Evolutionary conservation across 257 asterid species (phyloP).

Genomic region (Nicotiana tabacum): DNA sequence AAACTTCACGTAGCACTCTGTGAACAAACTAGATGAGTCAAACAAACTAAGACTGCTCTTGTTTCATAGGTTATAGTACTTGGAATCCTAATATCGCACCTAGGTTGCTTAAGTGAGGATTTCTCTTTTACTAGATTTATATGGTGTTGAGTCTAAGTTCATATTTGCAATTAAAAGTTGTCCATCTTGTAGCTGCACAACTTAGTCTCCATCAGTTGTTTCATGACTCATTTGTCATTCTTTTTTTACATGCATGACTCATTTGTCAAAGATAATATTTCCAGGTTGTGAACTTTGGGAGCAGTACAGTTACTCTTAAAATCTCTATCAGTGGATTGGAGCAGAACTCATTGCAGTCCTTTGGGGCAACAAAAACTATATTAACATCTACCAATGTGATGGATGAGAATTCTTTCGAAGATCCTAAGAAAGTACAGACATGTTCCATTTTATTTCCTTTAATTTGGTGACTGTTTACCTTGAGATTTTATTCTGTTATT

Average conservation of each 20-base stretch:
- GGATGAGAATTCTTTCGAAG: conserved; percentile 72
- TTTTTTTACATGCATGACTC: neutral
- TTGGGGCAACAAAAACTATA: conserved; percentile 45
- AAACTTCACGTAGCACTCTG: neutral
- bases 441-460: neutral
- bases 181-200: neutral
- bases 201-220: neutral
- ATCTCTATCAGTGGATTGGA: conserved; percentile 46
- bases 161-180: neutral
- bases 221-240: neutral
- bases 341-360: conserved; percentile 29
- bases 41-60: neutral
- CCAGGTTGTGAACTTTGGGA: conserved; percentile 70
- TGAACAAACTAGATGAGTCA: neutral
- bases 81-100: too few relatives aligned
- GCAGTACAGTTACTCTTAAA: conserved; percentile 32
- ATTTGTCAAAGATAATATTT: neutral
- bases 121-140: neutral
- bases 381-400: conserved; percentile 50
- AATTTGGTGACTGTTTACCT: neutral
- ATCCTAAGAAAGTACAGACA: conserved; percentile 49
- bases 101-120: neutral
- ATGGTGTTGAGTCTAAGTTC: neutral
- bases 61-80: neutral
- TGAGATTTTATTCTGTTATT: neutral